Conservation (phyloP, 371 early-diverging fungal genomes). For the Dinochytrium kinnereticum region DNA sequence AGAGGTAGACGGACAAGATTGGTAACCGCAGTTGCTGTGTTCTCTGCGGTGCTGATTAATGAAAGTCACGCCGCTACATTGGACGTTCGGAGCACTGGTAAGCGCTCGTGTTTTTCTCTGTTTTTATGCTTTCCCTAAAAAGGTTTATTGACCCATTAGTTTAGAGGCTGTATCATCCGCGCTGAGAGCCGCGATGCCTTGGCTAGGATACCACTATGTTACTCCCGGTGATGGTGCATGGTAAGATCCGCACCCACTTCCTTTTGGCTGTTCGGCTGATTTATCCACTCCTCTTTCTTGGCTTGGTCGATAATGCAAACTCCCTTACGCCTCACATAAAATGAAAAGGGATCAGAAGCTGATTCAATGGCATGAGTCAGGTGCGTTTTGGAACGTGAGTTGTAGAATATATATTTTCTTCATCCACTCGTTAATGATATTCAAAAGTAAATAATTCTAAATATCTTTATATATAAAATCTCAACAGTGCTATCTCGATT, state of each 20-base stretch:
- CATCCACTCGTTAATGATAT: not conserved
- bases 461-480: not conserved
- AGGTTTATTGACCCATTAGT: too few relatives aligned
- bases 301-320: not conserved
- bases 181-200: not conserved
- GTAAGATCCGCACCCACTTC: not conserved
- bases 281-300: not conserved
- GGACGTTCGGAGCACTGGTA: conserved; percentile 15
- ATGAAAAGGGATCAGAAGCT: conserved; percentile 13
- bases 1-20: too few relatives aligned
- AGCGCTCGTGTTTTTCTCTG: not conserved
- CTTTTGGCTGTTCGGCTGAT: not conserved
- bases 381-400: conserved; percentile 24
- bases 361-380: conserved; percentile 31
- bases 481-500: not conserved
- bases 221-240: conserved; percentile 13
- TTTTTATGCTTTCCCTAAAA: not conserved
- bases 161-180: conserved; percentile 7
- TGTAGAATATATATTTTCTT: not conserved
- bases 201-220: not conserved
- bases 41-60: too few relatives aligned
- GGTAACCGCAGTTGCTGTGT: too few relatives aligned
- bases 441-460: not conserved
- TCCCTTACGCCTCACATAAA: not conserved
- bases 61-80: not conserved